Evolutionary conservation across 75 land plant genomes (phyloP).

Genomic region (Selaginella moellendorffii): DNA sequence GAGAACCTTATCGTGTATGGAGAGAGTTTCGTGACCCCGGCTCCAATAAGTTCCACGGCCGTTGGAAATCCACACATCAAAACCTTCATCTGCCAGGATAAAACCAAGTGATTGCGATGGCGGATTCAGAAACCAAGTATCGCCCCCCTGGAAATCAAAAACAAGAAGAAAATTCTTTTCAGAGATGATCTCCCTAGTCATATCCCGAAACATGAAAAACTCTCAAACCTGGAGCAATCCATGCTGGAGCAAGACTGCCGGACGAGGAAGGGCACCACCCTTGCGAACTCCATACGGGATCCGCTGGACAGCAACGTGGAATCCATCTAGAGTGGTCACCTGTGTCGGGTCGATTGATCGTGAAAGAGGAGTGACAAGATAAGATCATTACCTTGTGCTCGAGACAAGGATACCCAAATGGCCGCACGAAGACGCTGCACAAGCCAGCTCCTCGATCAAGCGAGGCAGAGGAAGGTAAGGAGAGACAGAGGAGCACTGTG

Average conservation of each 20-base stretch:
- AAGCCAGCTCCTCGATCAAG: no score
- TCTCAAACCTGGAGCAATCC: constrained; percentile 88
- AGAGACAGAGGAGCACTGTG: no score
- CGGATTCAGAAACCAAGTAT: constrained; percentile 5
- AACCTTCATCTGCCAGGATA: constrained; percentile 5
- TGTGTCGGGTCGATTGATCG: no score
- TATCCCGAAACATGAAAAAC: no score
- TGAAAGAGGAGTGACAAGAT: neutral
- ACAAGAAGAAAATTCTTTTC: no score
- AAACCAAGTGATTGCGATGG: neutral
- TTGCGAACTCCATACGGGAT: constrained; percentile 34
- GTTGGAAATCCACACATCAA: constrained; percentile 47
- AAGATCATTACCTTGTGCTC: neutral
- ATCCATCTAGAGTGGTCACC: constrained; percentile 73
- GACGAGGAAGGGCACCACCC: constrained; percentile 13
- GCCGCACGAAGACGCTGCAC: neutral
- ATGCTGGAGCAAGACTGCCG: constrained; percentile 76
- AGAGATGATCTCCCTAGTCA: no score
- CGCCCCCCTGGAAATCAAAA: neutral
- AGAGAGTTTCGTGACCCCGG: constrained; percentile 47
- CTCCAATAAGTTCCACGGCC: constrained; percentile 89
- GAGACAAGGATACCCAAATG: neutral
- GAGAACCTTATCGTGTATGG: constrained; percentile 35
- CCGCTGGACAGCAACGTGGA: constrained; percentile 50
- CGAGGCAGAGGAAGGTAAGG: no score